Evolutionary conservation across 2,329 filamentous ascomycete species (phyloP).

Genomic region (Fusarium sp.): DNA sequence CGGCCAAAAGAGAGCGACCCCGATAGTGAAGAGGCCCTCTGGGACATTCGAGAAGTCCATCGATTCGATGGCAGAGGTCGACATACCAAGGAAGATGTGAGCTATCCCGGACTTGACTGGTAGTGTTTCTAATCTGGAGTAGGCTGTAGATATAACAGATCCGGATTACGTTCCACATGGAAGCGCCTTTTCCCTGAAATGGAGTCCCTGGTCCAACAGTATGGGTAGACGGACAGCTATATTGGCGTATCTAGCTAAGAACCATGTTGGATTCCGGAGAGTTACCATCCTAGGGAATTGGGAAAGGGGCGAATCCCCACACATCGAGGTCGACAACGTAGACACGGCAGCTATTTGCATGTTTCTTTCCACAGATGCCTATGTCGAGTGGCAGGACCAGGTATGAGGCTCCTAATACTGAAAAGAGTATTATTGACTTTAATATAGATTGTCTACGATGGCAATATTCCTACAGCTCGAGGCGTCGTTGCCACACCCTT

Average conservation of each 20-base stretch:
- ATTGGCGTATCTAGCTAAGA: conserved; percentile 62
- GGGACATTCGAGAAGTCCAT: conserved; percentile 62
- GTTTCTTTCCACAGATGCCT: conserved; percentile 62
- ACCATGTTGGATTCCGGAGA: conserved; percentile 66
- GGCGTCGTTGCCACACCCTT: conserved; percentile 66
- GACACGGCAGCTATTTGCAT: conserved; percentile 63
- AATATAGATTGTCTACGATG: conserved; percentile 57
- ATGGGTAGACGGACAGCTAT: conserved; percentile 54
- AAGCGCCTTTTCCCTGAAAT: conserved; percentile 63
- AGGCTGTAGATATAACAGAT: conserved; percentile 53
- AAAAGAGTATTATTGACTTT: conserved; percentile 10
- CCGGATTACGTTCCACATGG: conserved; percentile 61
- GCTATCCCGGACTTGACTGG: neutral
- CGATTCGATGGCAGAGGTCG: conserved; percentile 61
- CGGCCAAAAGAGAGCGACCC: conserved; percentile 32
- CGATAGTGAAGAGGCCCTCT: conserved; percentile 50
- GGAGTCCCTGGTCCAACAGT: conserved; percentile 63
- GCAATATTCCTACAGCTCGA: conserved; percentile 56
- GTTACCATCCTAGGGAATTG: conserved; percentile 56
- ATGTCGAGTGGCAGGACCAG: conserved; percentile 66
- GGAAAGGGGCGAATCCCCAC: conserved; percentile 51
- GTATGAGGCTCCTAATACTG: conserved; percentile 47
- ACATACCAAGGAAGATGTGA: conserved; percentile 52
- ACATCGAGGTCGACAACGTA: conserved; percentile 52
- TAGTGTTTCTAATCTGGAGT: conserved; percentile 16